Evolutionary conservation across 78 protist species (phyloP), one percentile per base, ranked within the genome.

Genomic region (Polysphondylium violaceum): DNA sequence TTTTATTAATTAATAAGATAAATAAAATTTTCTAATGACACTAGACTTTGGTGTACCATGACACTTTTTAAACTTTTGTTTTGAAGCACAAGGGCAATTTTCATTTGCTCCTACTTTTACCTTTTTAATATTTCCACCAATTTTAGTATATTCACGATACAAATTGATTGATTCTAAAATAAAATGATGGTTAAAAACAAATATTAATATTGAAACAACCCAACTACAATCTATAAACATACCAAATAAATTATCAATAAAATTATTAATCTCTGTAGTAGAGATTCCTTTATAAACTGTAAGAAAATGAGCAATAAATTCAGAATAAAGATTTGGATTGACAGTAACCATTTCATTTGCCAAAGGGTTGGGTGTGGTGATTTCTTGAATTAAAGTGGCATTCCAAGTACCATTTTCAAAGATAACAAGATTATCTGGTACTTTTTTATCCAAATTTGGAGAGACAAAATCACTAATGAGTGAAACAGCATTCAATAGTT

Each of bases 1-100:
- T 53, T 14, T 53, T 4, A n/a, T 4, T 53, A 3, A 36, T 64
- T 64, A 64, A 36, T 64, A 64, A 2, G 31, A 41, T 36, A 64
- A 71, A 71, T 71, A 71, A 0, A 7, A 3, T 51, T 71, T 68
- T 31, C 75, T 36, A 14, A 68, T 47, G 2, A 68, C 16, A 68
- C 75, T 56, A 50, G 23, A n/a, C 50, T 71, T 71, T 19, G 29
- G 25, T 25, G 58, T n/a, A 71, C 88, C 88, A 53, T 79, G 88
- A 79, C 88, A 79, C 17, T 79, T 79, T 53, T 79, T 79, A 67
- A 79, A 79, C 61, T 79, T 79, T 53, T 47, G 76, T 64, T 71
- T 71, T 14, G 76, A 64, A 40, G 63, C 67, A 40, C 88, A 79
- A 19, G 65, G 88, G 38, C 88, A 79, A 67, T 21, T 67, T 8